Evolutionary conservation across 495 filamentous ascomycete genomes (phyloP), one percentile per base, ranked within the genome.

Genomic region (Penicillium ucsense): DNA sequence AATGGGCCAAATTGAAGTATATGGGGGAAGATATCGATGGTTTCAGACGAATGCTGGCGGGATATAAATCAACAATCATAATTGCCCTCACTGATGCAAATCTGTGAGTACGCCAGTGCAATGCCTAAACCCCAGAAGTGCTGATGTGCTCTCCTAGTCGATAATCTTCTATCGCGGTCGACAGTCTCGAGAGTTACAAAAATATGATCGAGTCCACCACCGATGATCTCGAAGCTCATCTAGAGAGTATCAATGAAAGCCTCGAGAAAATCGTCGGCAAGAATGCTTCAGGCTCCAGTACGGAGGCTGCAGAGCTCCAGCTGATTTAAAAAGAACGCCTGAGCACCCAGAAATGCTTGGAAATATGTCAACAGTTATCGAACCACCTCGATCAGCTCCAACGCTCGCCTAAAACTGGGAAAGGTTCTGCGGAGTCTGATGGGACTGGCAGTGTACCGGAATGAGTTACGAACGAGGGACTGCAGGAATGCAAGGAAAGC

Each of bases 281-380:
- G 33, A 39, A 45, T 37, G 10, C 30, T 12, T 8, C 30, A 32
- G 35, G 31, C 10, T 54, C 55, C 12, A 38, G 43, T 41, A 8
- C 55, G 49, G 62, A 68, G 52, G 42, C 53, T 8, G 50, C 37
- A 4, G 62, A 69, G 49, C 49, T 62, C 29, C 56, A 51, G 35
- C 53, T 50, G 33, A 52, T 70, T 43, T 49, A 62, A 50, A 64
- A 69, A 34, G 69, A 74, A 51, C 64, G 59, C 43, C 38, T 56
- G 31, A 69, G 65, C 45, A 67, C 66, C 31, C 51, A 72, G 53
- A 61, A 70, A 46, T 71, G 65, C 50, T 65, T 74, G 36, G 46
- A 61, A 45, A 71, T 74, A 38, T 72, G 66, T 54, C 45, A 55
- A 28, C 47, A 64, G 39, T 45, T 71, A 31, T 68, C 62, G 8